phyloP scores from a whole-genome alignment of 352 stramenopile species.

The Phytophthora pseudosyringae region DNA sequence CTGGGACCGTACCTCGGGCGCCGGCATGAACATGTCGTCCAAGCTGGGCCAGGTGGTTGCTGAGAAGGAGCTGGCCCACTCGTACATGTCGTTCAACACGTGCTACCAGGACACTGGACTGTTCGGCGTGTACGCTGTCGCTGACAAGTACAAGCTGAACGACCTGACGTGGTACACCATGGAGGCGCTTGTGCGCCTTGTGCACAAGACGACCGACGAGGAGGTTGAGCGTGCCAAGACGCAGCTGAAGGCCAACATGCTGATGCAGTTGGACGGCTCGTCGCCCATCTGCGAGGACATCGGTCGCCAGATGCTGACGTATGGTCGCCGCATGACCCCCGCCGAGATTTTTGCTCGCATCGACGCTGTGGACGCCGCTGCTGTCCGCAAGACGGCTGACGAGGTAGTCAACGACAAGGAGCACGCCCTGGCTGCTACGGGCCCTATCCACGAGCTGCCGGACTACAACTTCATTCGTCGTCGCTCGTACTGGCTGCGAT shows the following conservation, averaged over 20 bases:
- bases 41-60: constrained; percentile 97
- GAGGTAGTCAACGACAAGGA: constrained; percentile 98
- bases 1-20: constrained; percentile 92
- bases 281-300: constrained; percentile 99
- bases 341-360: constrained; percentile 99
- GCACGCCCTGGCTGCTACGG: constrained; percentile 97
- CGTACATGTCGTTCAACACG: constrained; percentile 99
- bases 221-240: constrained; percentile 98
- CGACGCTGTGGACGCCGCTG: constrained; percentile 96
- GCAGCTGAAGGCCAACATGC: constrained; percentile 99
- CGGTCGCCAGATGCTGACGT: constrained; percentile 98
- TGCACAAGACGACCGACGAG: constrained; percentile 97
- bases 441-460: constrained; percentile 98
- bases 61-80: constrained; percentile 96
- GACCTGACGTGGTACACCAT: constrained; percentile 96
- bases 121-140: constrained; percentile 98
- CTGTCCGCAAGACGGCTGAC: constrained; percentile 91
- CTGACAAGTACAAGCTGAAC: constrained; percentile 95
- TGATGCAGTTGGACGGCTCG: constrained; percentile 99
- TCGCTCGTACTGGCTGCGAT: constrained; percentile 98
- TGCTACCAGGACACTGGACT: constrained; percentile 99
- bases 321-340: constrained; percentile 96
- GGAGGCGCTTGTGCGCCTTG: constrained; percentile 94
- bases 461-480: constrained; percentile 99
- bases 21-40: constrained; percentile 95